phyloP scores from a whole-genome alignment of 768 basidiomycete species.

The Mycena haematopus region DNA sequence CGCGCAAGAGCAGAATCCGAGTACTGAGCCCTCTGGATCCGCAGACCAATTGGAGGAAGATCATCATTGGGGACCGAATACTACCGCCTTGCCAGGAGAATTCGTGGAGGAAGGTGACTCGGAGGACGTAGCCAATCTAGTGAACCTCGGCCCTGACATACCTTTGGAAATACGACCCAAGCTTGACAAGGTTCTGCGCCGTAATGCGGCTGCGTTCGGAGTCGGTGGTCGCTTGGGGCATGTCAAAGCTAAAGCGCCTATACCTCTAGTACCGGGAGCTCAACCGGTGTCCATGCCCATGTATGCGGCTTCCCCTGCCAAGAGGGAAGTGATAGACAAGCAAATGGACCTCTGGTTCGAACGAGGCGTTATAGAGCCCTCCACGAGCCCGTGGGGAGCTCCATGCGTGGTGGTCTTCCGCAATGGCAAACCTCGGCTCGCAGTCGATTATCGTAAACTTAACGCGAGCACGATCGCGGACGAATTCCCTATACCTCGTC shows the following conservation, averaged over 20 bases:
- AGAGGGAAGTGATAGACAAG: not conserved
- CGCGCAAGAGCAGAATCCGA: not conserved
- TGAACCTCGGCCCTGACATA: not conserved
- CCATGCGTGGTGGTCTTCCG: not conserved
- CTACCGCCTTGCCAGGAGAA: not conserved
- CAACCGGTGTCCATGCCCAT: not conserved
- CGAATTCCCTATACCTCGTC: not conserved
- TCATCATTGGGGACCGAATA: not conserved
- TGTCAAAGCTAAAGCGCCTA: not conserved
- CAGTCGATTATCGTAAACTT: not conserved
- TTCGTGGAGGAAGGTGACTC: not conserved
- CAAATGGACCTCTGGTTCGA: not conserved
- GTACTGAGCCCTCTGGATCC: not conserved
- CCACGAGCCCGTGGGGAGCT: not conserved
- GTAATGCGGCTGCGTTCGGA: not conserved
- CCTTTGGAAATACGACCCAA: not conserved
- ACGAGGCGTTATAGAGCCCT: not conserved
- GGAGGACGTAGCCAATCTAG: not conserved
- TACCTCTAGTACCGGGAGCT: not conserved
- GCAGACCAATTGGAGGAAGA: slow-evolving; percentile 13
- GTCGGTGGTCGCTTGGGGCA: not conserved
- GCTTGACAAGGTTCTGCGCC: not conserved
- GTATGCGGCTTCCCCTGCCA: not conserved
- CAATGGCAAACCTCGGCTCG: not conserved
- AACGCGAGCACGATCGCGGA: not conserved